Base-by-base conservation (phyloP, 2,329 filamentous ascomycete genomes). In the Claviceps monticola region DNA sequence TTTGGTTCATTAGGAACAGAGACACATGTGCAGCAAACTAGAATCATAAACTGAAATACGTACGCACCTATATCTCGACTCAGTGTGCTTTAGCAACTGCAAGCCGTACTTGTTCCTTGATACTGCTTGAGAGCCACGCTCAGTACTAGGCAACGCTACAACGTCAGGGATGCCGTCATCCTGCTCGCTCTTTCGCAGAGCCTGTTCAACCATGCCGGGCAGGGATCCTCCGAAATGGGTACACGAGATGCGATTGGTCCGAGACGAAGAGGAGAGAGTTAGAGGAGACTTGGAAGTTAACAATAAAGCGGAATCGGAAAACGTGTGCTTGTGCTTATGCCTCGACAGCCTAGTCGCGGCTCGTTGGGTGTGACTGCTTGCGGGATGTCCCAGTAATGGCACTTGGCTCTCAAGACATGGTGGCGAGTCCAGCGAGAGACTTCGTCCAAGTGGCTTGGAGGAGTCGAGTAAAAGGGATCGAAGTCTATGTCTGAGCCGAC, bases 161-260 rank as follows among this genome's bases (percentile, higher is more conserved):
- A 14, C 41, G 4, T 43, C 19, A 14, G 11, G 11, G 21, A 23
- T 7, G 11, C 38, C 43, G 45, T 9, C 14, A 7, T 37, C n/a
- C 39, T 13, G 14, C 38, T 43, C 45, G 50, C n/a, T 23, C 21
- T 48, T 50, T 11, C 17, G 50, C 17, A 21, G 14, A 17, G 37
- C 19, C 42, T 38, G 41, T 34, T 49, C 42, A 4, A 52, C 26
- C 46, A 51, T 48, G 14, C 14, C 34, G 37, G 49, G 38, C 37
- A 43, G 41, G 7, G 52, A 54, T 19, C 46, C 52, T 17, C 46
- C 46, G 19, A 54, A 50, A 29, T 54, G 49, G 19, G 37, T 29
- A 19, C 19, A 36, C 21, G 53, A 52, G 34, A 19, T 41, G 8
- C 50, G 50, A 36, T 43, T 50, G 5, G 50, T 50, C 6, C 43